Base-by-base conservation (phyloP, 23 red algal genomes). In the Gracilaria domingensis region DNA sequence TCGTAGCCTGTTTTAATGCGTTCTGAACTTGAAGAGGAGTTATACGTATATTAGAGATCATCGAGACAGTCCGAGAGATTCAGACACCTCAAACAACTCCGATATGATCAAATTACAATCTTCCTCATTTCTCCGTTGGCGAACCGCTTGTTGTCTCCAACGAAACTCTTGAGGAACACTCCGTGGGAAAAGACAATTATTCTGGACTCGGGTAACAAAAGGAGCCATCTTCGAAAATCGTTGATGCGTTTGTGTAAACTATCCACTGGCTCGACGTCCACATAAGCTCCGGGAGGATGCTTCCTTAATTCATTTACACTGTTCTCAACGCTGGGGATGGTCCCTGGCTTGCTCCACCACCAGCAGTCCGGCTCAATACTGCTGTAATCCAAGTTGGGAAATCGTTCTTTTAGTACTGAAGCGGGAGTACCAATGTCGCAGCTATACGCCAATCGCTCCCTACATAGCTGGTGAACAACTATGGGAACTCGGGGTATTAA, bases 171-270 rank as follows among this genome's bases (percentile, higher is more conserved):
- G 32, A 90, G 54, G 38, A 90, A 90, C 21, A 81, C 87, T 40
- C 87, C 87, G 45, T 90, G 87, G 0, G 87, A 47, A 81, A 90
- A 90, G 13, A 90, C 87, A 40, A 79, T 51, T 13, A 90, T 90
- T 53, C 18, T 79, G 2, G 87, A 59, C 42, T 90, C 87, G 1
- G 87, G 75, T 14, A 74, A 47, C 36, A 64, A 13, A 11, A 90
- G 74, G 24, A 90, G 57, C 87, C 87, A 90, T 48, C 76, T 26
- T 45, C 87, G 74, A 69, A 90, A 90, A 2, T 90, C 70, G 38
- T 90, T 79, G 23, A 80, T 45, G 24, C 87, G 71, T 42, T 80
- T 80, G 7, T 17, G 49, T 32, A 90, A 17, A 48, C 8, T 4
- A 7, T 90, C 87, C 11, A 80, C 36, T 1, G 87, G 76, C 25